Base-by-base conservation (phyloP, 768 basidiomycete genomes). In the Hypholoma sublateritium region DNA sequence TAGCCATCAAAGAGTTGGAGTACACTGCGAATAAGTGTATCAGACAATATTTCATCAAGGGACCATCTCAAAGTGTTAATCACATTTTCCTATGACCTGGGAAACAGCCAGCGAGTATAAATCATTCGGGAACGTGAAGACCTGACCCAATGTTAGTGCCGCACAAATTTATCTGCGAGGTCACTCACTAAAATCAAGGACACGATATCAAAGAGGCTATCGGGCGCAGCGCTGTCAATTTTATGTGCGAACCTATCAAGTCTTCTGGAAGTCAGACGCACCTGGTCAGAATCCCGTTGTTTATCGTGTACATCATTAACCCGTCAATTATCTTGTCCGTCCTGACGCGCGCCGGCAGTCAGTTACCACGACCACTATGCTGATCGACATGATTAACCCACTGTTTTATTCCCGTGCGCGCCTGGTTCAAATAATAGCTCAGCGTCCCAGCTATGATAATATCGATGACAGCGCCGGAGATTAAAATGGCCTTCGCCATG, bases 261-360 rank as follows among this genome's bases (percentile, higher is more conserved):
- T 39, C 2, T 8, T 25, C 36, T 12, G 19, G 17, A 6, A 34
- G 24, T 24, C 11, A 17, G 13, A n/a, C 22, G 39, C n/a, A 61
- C 59, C 59, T 61, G 11, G 59, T 61, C 24, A 61, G 21, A 7
- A 54, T 28, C 3, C 56, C 59, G 13, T 55, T 57, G 37, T 61
- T 61, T 32, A 61, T 55, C 6, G 59, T 55, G 34, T 57, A 52
- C 21, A 55, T 50, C 42, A 57, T 57, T 21, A 61, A 25, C 16
- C 56, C 48, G 28, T 57, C 57, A 16, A 61, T 57, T 21, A 61
- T 34, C 34, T 51, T 61, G 37, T 61, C 59, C 7, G 59, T 61
- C 25, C 59, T 61, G 9, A 13, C 14, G n/a, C 7, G 19, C 6
- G 44, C 14, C 45, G 19, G 21, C 14, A 32, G 21, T 14, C 6